Conservation (phyloP, 192 early-diverging fungal genomes). For the Nowakowskiella sp. region DNA sequence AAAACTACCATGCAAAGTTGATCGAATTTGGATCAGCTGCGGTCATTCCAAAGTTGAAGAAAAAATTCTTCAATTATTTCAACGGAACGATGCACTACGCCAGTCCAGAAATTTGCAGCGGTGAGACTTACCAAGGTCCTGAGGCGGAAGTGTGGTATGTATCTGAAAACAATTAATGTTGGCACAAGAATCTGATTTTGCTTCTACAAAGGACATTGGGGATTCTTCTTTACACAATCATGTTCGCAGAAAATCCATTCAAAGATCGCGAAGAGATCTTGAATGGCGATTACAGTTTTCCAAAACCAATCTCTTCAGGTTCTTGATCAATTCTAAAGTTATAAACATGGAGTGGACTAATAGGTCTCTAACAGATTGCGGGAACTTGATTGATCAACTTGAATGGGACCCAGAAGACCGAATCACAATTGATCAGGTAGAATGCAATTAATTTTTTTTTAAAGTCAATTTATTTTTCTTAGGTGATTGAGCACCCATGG, state of each 20-base stretch:
- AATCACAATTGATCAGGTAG: too few species aligned
- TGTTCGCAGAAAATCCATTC: conserved; percentile 46
- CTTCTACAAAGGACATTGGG: conserved; percentile 38
- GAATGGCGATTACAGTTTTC: conserved; percentile 27
- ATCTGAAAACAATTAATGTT: neutral
- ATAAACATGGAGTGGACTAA: too few species aligned
- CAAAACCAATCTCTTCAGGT: too few species aligned
- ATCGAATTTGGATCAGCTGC: conserved; percentile 44
- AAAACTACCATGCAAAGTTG: conserved; percentile 34
- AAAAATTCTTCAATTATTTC: conserved; percentile 37
- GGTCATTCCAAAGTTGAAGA: conserved; percentile 20
- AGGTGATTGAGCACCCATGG: too few species aligned
- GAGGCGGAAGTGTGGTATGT: conserved; percentile 45
- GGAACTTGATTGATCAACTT: too few species aligned
- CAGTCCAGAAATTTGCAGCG: conserved; percentile 31
- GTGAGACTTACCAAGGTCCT: conserved; percentile 32
- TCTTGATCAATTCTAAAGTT: too few species aligned
- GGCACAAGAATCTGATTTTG: too few species aligned
- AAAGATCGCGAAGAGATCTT: conserved; percentile 28
- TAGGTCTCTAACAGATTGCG: too few species aligned
- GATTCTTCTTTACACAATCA: conserved; percentile 36
- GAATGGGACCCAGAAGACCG: too few species aligned
- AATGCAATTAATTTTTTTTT: too few species aligned
- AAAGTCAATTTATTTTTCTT: too few species aligned
- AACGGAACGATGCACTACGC: conserved; percentile 43